Evolutionary conservation across 345 rosid genomes (phyloP).

Genomic region (Populus deltoides): DNA sequence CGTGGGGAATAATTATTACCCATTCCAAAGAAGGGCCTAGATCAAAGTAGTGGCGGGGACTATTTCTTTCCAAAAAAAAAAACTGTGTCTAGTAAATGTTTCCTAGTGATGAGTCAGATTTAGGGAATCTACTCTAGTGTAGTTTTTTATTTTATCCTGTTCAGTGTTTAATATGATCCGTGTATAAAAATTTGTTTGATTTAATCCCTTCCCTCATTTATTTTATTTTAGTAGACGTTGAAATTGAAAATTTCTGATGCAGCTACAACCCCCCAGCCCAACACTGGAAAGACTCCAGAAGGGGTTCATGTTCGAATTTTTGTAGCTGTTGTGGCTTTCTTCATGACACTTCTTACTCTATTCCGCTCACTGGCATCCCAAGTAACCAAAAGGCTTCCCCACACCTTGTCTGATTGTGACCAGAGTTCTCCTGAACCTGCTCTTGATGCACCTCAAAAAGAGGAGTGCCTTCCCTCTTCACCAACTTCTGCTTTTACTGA

Average conservation of each 20-base stretch:
- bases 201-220: neutral
- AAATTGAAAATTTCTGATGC: slow-evolving; percentile 26
- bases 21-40: neutral
- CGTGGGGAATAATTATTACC: too few species aligned
- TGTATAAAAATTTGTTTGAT: neutral
- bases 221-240: neutral
- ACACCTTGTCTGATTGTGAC: slow-evolving; percentile 25
- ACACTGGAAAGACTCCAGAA: slow-evolving; percentile 48
- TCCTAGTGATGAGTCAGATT: neutral
- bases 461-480: slow-evolving; percentile 57
- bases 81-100: neutral
- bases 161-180: neutral
- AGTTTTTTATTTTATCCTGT: neutral
- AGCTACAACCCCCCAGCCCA: slow-evolving; percentile 41
- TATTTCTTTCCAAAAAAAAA: too few species aligned
- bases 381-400: slow-evolving; percentile 50
- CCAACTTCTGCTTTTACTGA: slow-evolving; percentile 47
- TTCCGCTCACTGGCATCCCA: slow-evolving; percentile 44
- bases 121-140: neutral
- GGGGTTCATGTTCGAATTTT: slow-evolving; percentile 50
- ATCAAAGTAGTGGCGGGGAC: too few species aligned
- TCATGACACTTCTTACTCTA: slow-evolving; percentile 55
- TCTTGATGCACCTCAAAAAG: slow-evolving; percentile 29
- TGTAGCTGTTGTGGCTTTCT: slow-evolving; percentile 50
- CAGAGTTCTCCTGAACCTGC: slow-evolving; percentile 37